Conservation (phyloP, 2,329 filamentous ascomycete genomes). For the Neospermospora avenae region DNA sequence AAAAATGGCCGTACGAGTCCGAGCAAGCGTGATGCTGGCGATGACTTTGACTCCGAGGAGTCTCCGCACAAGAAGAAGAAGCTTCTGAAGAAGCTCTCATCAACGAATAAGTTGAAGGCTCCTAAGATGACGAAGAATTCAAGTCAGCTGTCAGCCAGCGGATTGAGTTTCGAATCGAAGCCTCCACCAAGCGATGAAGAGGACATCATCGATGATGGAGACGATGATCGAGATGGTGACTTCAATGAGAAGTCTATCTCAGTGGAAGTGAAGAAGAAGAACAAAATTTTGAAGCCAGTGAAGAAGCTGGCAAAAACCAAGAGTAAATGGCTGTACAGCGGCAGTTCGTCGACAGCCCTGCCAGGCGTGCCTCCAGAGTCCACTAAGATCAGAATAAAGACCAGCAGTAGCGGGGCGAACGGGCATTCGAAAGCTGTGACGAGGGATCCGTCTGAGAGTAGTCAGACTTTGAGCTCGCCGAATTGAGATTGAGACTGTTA, state of each 20-base stretch:
- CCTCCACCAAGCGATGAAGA: conserved; percentile 17
- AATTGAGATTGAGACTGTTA: conserved; percentile 3
- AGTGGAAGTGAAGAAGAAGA: conserved; percentile 31
- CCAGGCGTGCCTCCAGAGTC: conserved; percentile 7
- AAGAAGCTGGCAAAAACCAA: conserved; percentile 11
- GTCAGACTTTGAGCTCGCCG: conserved; percentile 23
- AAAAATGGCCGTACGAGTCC: conserved; percentile 30
- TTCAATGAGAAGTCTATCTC: conserved; percentile 24
- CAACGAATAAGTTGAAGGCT: conserved; percentile 25
- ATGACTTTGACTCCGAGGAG: conserved; percentile 34
- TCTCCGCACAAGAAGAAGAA: conserved; percentile 33
- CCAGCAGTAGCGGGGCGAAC: conserved; percentile 12
- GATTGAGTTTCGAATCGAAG: conserved; percentile 22
- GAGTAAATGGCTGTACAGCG: conserved; percentile 11
- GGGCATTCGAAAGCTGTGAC: conserved; percentile 8
- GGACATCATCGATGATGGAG: conserved; percentile 22
- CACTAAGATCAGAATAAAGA: conserved; percentile 7
- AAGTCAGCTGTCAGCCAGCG: conserved; percentile 17
- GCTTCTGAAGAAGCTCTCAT: conserved; percentile 28
- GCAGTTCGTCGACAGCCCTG: background rate
- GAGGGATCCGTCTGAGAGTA: conserved; percentile 18
- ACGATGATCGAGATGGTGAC: conserved; percentile 32
- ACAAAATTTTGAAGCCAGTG: conserved; percentile 5
- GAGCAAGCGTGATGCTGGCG: conserved; percentile 31
- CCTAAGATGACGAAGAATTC: conserved; percentile 19